Evolutionary conservation across 108 stramenopile genomes (phyloP).

Genomic region (Cyclotella kingstonii): DNA sequence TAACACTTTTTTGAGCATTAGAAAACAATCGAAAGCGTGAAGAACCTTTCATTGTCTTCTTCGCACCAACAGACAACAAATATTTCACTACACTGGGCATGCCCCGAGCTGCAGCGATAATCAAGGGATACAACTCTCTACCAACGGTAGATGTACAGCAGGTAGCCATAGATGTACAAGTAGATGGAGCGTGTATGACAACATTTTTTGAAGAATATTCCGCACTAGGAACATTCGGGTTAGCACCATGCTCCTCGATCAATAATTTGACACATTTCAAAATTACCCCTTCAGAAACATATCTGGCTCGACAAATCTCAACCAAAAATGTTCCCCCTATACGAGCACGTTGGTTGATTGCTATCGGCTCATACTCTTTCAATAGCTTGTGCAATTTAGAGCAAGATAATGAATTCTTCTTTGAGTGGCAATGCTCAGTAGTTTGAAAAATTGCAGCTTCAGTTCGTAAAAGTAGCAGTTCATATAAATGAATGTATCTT

Average conservation of each 20-base stretch:
- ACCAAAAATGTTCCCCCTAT: slow-evolving; percentile 80
- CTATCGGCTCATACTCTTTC: slow-evolving; percentile 68
- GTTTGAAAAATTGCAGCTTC: slow-evolving; percentile 38
- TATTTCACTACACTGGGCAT: slow-evolving; percentile 80
- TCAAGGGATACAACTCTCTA: slow-evolving; percentile 57
- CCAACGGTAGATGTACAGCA: slow-evolving; percentile 27
- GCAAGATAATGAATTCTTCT: slow-evolving; percentile 48
- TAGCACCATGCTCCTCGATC: slow-evolving; percentile 62
- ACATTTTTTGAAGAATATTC: slow-evolving; percentile 32
- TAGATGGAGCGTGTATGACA: slow-evolving; percentile 7
- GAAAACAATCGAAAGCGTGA: slow-evolving; percentile 45
- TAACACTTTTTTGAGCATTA: slow-evolving; percentile 49
- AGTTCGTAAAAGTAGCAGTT: slow-evolving; percentile 32
- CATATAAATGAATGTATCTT: slow-evolving; percentile 36
- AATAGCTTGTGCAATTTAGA: slow-evolving; percentile 49
- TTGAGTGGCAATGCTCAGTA: slow-evolving; percentile 29
- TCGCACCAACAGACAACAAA: slow-evolving; percentile 39
- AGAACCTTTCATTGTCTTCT: slow-evolving; percentile 22
- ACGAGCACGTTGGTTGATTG: slow-evolving; percentile 61
- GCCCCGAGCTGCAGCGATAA: slow-evolving; percentile 76
- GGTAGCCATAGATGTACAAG: slow-evolving; percentile 14
- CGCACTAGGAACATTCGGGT: slow-evolving; percentile 56
- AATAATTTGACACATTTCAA: slow-evolving; percentile 70
- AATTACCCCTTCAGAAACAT: slow-evolving; percentile 56
- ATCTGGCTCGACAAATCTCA: slow-evolving; percentile 69